phyloP scores from a whole-genome alignment of 495 filamentous ascomycete species.

The Annulohypoxylon bovei region DNA sequence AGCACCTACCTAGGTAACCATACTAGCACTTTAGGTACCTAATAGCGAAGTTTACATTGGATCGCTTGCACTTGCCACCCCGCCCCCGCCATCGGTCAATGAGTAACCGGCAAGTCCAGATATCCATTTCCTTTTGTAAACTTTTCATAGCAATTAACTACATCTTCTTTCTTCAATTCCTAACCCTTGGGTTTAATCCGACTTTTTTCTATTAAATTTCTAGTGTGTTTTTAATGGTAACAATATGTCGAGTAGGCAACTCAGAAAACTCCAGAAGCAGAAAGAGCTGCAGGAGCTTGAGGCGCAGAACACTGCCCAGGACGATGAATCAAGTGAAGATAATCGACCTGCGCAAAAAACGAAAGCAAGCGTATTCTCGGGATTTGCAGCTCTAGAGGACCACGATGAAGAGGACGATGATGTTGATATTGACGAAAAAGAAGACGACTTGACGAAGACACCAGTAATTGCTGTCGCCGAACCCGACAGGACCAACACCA shows the following conservation, averaged over 20 bases:
- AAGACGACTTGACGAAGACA: conserved; percentile 50
- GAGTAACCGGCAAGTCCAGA: neutral
- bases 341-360: conserved; percentile 52
- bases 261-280: conserved; percentile 81
- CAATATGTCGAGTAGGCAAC: conserved; percentile 81
- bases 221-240: neutral
- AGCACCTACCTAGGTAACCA: neutral
- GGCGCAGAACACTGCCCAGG: conserved; percentile 36
- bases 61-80: neutral
- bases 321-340: conserved; percentile 58
- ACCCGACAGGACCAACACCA: conserved; percentile 57
- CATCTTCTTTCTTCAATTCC: neutral
- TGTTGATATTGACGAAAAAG: conserved; percentile 59
- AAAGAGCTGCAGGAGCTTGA: conserved; percentile 59
- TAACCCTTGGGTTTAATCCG: neutral
- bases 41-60: neutral
- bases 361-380: conserved; percentile 57
- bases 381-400: conserved; percentile 59
- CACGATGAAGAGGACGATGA: conserved; percentile 51
- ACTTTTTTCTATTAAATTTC: neutral
- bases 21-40: neutral
- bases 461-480: conserved; percentile 48
- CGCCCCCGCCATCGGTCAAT: conserved; percentile 5
- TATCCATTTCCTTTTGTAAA: neutral
- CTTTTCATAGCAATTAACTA: neutral